Conservation (phyloP, 129 eudicot genomes). For the Artemisia tridentata region DNA sequence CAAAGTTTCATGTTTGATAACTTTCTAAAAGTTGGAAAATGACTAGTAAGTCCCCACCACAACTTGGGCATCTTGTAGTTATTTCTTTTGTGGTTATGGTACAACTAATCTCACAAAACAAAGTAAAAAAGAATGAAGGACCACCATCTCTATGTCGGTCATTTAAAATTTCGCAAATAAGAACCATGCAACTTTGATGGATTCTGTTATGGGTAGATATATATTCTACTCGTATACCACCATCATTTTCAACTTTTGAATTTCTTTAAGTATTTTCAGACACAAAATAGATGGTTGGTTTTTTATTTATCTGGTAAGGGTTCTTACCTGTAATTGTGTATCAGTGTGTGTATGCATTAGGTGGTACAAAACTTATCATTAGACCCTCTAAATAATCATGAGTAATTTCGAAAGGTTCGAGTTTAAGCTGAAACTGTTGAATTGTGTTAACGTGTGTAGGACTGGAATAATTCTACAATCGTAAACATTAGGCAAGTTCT, state of each 20-base stretch:
- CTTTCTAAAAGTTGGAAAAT: constrained; percentile 33
- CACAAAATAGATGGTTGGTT: no score
- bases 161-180: constrained; percentile 9
- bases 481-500: no score
- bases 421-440: no score
- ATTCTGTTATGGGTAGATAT: background rate
- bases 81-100: constrained; percentile 23
- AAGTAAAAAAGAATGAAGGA: background rate
- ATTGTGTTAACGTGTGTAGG: no score
- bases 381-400: no score
- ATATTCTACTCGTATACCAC: constrained; percentile 9
- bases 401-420: no score
- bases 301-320: no score
- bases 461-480: no score
- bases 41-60: constrained; percentile 40
- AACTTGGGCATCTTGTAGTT: constrained; percentile 27
- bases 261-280: no score
- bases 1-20: constrained; percentile 26
- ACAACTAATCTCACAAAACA: constrained; percentile 14
- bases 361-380: no score
- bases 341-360: no score
- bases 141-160: constrained; percentile 23
- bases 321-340: no score
- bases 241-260: constrained; percentile 10
- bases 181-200: constrained; percentile 16